Conservation (phyloP, 306 rosid genomes). For the Crotalaria pallida region DNA sequence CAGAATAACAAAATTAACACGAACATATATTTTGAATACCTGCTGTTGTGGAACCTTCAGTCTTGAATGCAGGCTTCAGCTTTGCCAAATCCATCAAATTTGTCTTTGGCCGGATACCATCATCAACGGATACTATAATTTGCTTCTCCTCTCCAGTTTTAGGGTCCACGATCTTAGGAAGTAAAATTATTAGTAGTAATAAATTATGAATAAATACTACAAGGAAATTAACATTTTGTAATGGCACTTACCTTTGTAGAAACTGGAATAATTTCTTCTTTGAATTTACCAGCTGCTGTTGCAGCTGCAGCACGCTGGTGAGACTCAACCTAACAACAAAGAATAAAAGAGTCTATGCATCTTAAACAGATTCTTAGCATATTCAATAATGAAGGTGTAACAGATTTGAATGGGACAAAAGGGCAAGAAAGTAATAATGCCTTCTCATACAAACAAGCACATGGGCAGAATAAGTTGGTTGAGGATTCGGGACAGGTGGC, state of each 20-base stretch:
- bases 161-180: constrained; percentile 62
- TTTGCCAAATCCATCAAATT: constrained; percentile 62
- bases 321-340: constrained; percentile 63
- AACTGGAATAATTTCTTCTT: constrained; percentile 83
- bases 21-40: constrained; percentile 32
- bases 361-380: neutral
- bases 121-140: constrained; percentile 65
- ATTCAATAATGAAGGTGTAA: constrained; percentile 1
- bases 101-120: constrained; percentile 69
- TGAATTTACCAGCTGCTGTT: constrained; percentile 72
- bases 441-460: too few species aligned
- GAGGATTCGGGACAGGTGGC: too few species aligned
- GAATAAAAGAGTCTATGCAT: neutral
- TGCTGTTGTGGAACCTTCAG: constrained; percentile 83
- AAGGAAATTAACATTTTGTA: constrained; percentile 7
- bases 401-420: too few species aligned
- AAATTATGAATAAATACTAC: constrained; percentile 6
- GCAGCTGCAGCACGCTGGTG: constrained; percentile 91
- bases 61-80: constrained; percentile 76
- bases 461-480: too few species aligned
- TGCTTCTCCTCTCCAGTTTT: constrained; percentile 76
- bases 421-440: too few species aligned
- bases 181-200: constrained; percentile 16
- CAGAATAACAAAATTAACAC: neutral
- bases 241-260: constrained; percentile 60